A percentile compares a stretch with the other conserved stretches of the same genome.
Conservation (phyloP, 306 rosid genomes). For the Argentina anserina region DNA sequence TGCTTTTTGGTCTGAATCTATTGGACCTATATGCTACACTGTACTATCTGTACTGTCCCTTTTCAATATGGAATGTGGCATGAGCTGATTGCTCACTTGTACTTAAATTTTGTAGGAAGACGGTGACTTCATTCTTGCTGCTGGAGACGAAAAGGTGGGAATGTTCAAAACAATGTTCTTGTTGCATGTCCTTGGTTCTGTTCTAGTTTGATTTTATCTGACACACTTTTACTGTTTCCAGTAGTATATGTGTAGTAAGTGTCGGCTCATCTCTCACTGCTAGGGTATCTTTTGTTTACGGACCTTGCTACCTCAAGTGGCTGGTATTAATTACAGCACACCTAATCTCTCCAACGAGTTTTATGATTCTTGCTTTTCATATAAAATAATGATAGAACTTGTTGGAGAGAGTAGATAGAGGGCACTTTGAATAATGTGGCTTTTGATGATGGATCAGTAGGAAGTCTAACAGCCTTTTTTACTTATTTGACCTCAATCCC, state of each 20-base stretch:
- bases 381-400: neutral
- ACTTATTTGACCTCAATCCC: constrained; percentile 26
- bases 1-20: neutral
- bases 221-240: neutral
- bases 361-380: neutral
- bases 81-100: constrained; percentile 30
- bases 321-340: neutral
- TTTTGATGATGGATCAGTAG: too few species aligned
- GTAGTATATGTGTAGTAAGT: neutral
- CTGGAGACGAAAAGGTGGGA: constrained; percentile 75
- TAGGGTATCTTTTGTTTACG: neutral
- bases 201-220: neutral
- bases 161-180: neutral
- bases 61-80: neutral
- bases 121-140: constrained; percentile 69
- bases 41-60: neutral
- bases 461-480: neutral
- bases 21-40: neutral
- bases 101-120: constrained; percentile 64
- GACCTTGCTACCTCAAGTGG: neutral
- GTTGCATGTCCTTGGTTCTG: neutral
- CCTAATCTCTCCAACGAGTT: neutral
- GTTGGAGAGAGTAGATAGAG: neutral
- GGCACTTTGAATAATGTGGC: too few species aligned
- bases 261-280: neutral